These are phyloP conservation scores for Pseudocercospora eumusae DNA, from an alignment of 2,329 filamentous ascomycete genomes.

Conservation along the genomic window DNA sequence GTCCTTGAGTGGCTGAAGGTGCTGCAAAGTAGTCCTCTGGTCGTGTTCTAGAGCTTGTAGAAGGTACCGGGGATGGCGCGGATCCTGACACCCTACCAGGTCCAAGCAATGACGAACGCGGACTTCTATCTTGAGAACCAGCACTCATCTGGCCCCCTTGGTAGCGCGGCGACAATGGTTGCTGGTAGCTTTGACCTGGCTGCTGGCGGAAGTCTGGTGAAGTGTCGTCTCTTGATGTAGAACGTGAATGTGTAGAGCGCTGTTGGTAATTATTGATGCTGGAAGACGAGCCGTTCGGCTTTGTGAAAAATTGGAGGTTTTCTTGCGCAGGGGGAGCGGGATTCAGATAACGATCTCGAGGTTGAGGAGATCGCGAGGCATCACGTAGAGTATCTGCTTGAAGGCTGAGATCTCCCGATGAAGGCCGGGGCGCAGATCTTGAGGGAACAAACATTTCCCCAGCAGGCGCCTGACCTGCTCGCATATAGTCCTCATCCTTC, in stretches of 20 bases:
- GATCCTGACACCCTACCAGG: constrained; percentile 12
- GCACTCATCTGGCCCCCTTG: constrained; percentile 17
- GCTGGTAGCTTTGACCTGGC: constrained; percentile 12
- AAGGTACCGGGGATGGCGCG: constrained; percentile 24
- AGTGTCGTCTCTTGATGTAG: constrained; percentile 26
- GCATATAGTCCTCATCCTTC: constrained; percentile 19
- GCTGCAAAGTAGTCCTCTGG: constrained; percentile 30
- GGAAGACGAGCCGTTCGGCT: constrained; percentile 26
- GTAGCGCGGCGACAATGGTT: constrained; percentile 17
- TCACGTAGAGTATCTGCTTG: constrained; percentile 14
- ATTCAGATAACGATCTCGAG: constrained; percentile 19
- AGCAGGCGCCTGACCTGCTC: constrained; percentile 16
- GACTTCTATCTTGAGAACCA: constrained; percentile 20
- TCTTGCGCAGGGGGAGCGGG: constrained; percentile 5
- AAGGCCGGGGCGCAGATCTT: constrained; percentile 20
- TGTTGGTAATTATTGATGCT: constrained; percentile 22
- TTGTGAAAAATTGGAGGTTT: constrained; percentile 19
- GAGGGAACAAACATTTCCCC: constrained; percentile 6
- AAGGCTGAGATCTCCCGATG: constrained; percentile 17
- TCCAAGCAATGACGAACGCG: constrained; percentile 22
- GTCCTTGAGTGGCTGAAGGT: constrained; percentile 13
- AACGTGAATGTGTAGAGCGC: constrained; percentile 20
- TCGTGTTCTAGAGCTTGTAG: constrained; percentile 18
- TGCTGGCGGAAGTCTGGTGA: constrained; percentile 12
- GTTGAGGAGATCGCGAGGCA: constrained; percentile 26